Evolutionary conservation across 2,329 filamentous ascomycete species (phyloP).

Genomic region (Phyllosticta citrichinensis): DNA sequence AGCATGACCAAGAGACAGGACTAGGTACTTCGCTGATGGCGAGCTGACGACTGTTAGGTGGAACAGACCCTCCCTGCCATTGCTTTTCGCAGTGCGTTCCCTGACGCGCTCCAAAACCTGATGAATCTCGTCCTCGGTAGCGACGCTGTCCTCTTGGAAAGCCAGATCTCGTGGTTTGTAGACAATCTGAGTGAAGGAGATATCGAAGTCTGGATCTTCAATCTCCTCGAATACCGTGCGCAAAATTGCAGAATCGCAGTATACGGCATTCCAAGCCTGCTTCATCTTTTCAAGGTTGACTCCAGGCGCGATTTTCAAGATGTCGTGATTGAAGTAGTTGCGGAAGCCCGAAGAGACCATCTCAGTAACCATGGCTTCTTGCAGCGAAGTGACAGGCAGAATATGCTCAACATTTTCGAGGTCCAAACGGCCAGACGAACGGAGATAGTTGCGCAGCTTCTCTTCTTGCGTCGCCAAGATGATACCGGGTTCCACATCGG

Average conservation of each 20-base stretch:
- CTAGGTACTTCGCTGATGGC: slow-evolving; percentile 30
- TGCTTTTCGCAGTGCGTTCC: slow-evolving; percentile 22
- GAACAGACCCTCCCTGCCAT: slow-evolving; percentile 16
- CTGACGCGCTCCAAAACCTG: slow-evolving; percentile 22
- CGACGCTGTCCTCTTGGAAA: slow-evolving; percentile 21
- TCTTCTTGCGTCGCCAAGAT: slow-evolving; percentile 16
- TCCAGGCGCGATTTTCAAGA: slow-evolving; percentile 49
- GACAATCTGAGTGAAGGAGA: slow-evolving; percentile 48
- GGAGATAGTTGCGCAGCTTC: slow-evolving; percentile 31
- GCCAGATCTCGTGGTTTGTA: slow-evolving; percentile 23
- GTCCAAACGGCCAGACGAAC: slow-evolving; percentile 16
- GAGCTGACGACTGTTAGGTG: slow-evolving; percentile 31
- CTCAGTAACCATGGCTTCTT: slow-evolving; percentile 76
- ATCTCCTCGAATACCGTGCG: slow-evolving; percentile 64
- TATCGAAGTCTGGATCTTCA: slow-evolving; percentile 47
- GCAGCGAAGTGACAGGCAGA: slow-evolving; percentile 69
- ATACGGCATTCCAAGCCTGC: slow-evolving; percentile 51
- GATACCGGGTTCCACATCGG: slow-evolving; percentile 9
- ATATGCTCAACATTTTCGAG: slow-evolving; percentile 45
- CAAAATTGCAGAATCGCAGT: slow-evolving; percentile 57
- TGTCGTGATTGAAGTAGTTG: slow-evolving; percentile 78
- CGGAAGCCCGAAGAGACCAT: slow-evolving; percentile 66
- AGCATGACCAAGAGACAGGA: slow-evolving; percentile 72
- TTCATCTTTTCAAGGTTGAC: slow-evolving; percentile 49
- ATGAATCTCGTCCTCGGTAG: slow-evolving; percentile 20